phyloP scores from a whole-genome alignment of 306 rosid species.

The Rosa multiflora region DNA sequence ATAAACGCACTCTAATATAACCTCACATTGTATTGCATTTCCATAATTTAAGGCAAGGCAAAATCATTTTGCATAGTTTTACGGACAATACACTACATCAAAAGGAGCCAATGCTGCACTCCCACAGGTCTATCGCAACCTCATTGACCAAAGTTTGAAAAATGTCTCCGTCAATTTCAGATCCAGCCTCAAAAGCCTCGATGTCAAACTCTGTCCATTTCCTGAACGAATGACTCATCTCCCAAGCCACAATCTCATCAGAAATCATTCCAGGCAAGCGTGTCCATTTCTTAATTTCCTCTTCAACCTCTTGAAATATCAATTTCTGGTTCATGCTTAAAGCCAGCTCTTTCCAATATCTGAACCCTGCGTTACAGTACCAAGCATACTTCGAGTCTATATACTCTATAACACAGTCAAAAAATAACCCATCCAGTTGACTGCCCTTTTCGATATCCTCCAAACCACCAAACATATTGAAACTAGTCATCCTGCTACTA shows the following conservation, averaged over 20 bases:
- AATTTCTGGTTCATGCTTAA: conserved; percentile 30
- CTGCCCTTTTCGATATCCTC: conserved; percentile 39
- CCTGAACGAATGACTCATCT: conserved; percentile 71
- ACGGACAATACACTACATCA: conserved; percentile 2
- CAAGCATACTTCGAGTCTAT: conserved; percentile 50
- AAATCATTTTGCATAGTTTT: no score
- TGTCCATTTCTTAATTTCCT: conserved; percentile 57
- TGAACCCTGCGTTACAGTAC: conserved; percentile 49
- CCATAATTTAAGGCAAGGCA: no score
- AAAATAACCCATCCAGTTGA: conserved; percentile 48
- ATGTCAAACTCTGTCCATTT: conserved; percentile 71
- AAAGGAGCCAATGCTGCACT: conserved; percentile 28
- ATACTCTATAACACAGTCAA: conserved; percentile 66
- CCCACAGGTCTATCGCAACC: conserved; percentile 50
- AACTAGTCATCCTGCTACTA: conserved; percentile 34
- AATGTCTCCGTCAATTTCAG: conserved; percentile 51
- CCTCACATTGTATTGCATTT: no score
- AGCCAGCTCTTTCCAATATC: conserved; percentile 42
- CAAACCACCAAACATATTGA: conserved; percentile 11
- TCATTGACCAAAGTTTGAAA: conserved; percentile 66
- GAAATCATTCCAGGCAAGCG: conserved; percentile 55
- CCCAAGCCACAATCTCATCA: conserved; percentile 81
- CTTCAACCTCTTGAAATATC: conserved; percentile 47
- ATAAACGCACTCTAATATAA: no score
- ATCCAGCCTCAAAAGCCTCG: conserved; percentile 75